Evolutionary conservation across 345 rosid genomes (phyloP), one percentile per base, ranked within the genome.

Genomic region (Corchorus capsularis): DNA sequence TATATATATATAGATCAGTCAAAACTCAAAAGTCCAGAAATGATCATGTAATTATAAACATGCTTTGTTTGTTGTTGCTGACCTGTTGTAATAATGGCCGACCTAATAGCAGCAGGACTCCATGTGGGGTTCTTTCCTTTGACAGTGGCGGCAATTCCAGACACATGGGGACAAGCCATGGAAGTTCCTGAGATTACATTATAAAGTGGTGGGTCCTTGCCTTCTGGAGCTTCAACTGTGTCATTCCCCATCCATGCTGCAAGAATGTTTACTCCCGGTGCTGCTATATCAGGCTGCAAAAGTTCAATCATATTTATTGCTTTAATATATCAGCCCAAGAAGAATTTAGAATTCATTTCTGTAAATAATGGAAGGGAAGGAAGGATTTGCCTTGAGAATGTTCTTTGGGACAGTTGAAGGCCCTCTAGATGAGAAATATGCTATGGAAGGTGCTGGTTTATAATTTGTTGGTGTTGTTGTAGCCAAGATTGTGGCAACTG

Each of bases 51-150:
- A 15, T 17, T 53, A 39, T 8, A 22, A 39, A 17, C 72, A 53
- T 60, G 62, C 17, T 59, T 59, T 78, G 8, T 41, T 27, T 27
- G 27, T 0, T 49, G 66, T 57, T 79, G 2, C 60, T 77, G 45
- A 91, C 93, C 93, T 83, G 96, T 89, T 50, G 99, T 93, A 96
- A 90, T 85, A 43, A 91, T 89, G 77, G 96, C 99, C 11, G 99
- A 90, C 86, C 63, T 87, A 78, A 93, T 82, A 2, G 90, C 93
- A 1, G 98, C 86, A 34, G 97, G 90, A 46, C 84, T 63, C 89
- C 90, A 91, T 0, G 83, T 77, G 8, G 92, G 96, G 73, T 90
- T 82, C 32, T 52, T 86, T 46, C 89, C 83, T 84, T 93, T 93
- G 34, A 93, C 80, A 2, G 77, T 70, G 0, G 93, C 90, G 37